Evolutionary conservation across 805 yeast genomes (phyloP).

Genomic region (Cephaloascus fragrans): DNA sequence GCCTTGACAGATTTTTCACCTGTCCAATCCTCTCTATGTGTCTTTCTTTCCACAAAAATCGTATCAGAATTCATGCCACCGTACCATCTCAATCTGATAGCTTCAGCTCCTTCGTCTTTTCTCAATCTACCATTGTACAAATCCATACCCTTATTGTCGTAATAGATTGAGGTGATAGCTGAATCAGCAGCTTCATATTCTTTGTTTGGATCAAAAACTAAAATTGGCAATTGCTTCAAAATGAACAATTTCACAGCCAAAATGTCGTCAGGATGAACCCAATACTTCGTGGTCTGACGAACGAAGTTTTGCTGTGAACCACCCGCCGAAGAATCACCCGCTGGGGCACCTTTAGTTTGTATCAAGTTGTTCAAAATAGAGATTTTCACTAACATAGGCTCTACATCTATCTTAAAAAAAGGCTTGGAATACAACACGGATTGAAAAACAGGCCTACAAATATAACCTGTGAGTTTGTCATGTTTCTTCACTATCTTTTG

Average conservation of each 20-base stretch:
- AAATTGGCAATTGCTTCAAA: constrained; percentile 90
- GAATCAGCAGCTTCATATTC: constrained; percentile 92
- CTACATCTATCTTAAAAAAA: constrained; percentile 92
- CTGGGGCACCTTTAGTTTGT: constrained; percentile 93
- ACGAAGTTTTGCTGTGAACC: constrained; percentile 97
- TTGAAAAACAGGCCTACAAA: constrained; percentile 84
- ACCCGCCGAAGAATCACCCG: constrained; percentile 92
- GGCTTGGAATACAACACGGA: constrained; percentile 91
- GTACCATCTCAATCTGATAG: constrained; percentile 96
- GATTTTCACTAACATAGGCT: constrained; percentile 76
- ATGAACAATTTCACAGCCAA: constrained; percentile 91
- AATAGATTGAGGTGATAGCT: constrained; percentile 95
- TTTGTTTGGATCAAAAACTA: constrained; percentile 92
- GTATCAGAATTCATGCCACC: constrained; percentile 95
- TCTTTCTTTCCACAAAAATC: constrained; percentile 92
- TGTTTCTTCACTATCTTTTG: constrained; percentile 95
- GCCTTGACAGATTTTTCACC: constrained; percentile 99
- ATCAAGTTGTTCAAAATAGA: constrained; percentile 87
- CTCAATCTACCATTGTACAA: constrained; percentile 89
- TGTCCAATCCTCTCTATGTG: constrained; percentile 99
- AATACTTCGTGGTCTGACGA: constrained; percentile 95
- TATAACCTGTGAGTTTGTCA: constrained; percentile 70
- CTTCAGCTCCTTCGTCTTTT: constrained; percentile 98
- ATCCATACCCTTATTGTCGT: constrained; percentile 83
- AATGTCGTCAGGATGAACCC: constrained; percentile 99